phyloP scores from a whole-genome alignment of 257 asterid species.

The Nicotiana benthamiana region DNA sequence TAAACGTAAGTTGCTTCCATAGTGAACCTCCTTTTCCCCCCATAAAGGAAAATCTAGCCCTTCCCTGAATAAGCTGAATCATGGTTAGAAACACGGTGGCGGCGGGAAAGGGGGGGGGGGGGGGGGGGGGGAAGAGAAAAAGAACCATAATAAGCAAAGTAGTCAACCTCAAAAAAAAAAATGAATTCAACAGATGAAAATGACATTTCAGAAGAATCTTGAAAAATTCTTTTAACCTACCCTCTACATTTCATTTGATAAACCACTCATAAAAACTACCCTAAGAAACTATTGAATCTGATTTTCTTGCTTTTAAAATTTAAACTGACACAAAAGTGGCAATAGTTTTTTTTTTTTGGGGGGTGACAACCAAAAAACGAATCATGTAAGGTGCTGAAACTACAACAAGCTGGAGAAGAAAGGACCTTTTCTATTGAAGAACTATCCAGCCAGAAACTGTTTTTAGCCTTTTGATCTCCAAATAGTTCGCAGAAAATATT shows the following conservation, averaged over 20 bases:
- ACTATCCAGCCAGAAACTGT: constrained; percentile 97
- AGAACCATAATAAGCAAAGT: too few species aligned
- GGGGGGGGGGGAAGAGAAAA: not conserved
- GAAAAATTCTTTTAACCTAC: not conserved
- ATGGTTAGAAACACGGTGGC: constrained; percentile 16
- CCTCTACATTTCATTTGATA: not conserved
- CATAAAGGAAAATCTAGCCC: constrained; percentile 99
- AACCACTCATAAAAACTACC: not conserved
- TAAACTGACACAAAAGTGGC: not conserved
- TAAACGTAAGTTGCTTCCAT: constrained; percentile 84
- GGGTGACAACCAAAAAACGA: not conserved
- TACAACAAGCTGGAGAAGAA: constrained; percentile 8
- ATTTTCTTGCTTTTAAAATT: not conserved
- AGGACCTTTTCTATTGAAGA: constrained; percentile 85
- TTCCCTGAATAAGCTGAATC: constrained; percentile 52
- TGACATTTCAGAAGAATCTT: not conserved
- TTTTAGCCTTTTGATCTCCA: constrained; percentile 49
- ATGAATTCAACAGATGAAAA: not conserved
- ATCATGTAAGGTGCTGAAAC: not conserved
- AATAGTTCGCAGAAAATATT: constrained; percentile 56
- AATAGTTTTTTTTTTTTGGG: not conserved
- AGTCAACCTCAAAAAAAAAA: too few species aligned
- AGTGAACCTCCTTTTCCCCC: constrained; percentile 93
- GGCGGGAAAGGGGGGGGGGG: not conserved
- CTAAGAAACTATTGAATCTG: not conserved